A percentile compares a stretch with the other conserved stretches of the same genome.
Conservation (phyloP, 2,329 filamentous ascomycete species). For the Fonsecaea pedrosoi region DNA sequence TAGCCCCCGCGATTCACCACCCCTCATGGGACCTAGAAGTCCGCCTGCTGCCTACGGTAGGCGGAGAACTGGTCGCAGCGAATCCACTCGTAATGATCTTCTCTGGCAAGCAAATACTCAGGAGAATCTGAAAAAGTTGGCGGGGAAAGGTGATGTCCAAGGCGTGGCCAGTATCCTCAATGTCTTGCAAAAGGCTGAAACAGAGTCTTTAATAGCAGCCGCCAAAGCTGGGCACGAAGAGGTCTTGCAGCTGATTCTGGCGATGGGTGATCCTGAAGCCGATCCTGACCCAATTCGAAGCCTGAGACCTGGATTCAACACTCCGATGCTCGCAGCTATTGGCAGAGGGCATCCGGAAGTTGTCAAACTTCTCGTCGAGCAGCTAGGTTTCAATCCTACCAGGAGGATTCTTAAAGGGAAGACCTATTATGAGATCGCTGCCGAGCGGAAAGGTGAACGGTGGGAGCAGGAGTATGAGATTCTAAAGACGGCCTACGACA, state of each 20-base stretch:
- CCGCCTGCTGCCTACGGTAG: conserved; percentile 46
- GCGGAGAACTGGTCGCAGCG: conserved; percentile 56
- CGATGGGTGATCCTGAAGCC: conserved; percentile 68
- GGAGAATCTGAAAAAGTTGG: conserved; percentile 57
- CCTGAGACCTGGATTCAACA: conserved; percentile 72
- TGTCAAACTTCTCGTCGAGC: conserved; percentile 77
- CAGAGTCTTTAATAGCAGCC: conserved; percentile 86
- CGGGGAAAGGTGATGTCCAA: conserved; percentile 57
- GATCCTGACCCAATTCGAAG: conserved; percentile 71
- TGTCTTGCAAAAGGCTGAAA: conserved; percentile 67
- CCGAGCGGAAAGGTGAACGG: conserved; percentile 79
- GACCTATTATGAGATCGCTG: conserved; percentile 86
- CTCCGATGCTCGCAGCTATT: conserved; percentile 92
- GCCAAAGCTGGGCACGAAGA: conserved; percentile 90
- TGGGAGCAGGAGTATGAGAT: conserved; percentile 89
- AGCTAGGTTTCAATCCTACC: conserved; percentile 82
- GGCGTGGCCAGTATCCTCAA: conserved; percentile 58
- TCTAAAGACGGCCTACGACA: conserved; percentile 69
- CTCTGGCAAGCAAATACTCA: conserved; percentile 59
- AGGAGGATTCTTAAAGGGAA: conserved; percentile 73
- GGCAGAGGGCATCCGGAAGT: conserved; percentile 86
- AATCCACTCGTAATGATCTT: conserved; percentile 58
- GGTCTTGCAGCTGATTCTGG: conserved; percentile 78
- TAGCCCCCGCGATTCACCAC: conserved; percentile 55
- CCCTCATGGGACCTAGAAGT: conserved; percentile 48